phyloP scores from a whole-genome alignment of 2,329 filamentous ascomycete genomes.

The Ceratocystis colombiana region DNA sequence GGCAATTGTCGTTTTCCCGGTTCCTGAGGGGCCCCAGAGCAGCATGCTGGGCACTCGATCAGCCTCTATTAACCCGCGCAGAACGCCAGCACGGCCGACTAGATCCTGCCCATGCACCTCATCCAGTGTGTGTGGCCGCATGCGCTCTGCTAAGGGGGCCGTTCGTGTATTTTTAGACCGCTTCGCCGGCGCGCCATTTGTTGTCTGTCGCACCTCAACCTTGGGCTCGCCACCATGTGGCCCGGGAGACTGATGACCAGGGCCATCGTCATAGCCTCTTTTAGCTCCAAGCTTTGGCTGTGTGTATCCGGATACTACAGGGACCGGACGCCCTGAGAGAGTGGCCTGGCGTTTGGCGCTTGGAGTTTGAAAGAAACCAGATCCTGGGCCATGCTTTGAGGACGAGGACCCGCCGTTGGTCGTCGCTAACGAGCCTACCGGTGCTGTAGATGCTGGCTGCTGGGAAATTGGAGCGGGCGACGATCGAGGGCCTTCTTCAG shows the following conservation, averaged over 20 bases:
- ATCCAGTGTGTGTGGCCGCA: slow-evolving; percentile 75
- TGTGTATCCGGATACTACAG: background rate
- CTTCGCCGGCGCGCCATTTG: slow-evolving; percentile 37
- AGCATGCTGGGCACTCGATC: slow-evolving; percentile 90
- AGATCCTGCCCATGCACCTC: slow-evolving; percentile 87
- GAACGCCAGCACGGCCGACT: slow-evolving; percentile 71
- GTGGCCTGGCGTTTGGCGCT: slow-evolving; percentile 45
- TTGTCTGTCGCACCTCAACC: background rate
- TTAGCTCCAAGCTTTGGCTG: slow-evolving; percentile 32
- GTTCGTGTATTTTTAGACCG: slow-evolving; percentile 59
- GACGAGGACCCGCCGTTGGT: background rate
- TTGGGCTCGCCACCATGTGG: background rate
- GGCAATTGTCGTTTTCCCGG: slow-evolving; percentile 85
- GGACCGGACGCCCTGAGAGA: slow-evolving; percentile 23
- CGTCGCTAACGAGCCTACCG: background rate
- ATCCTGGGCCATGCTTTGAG: slow-evolving; percentile 36
- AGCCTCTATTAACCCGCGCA: slow-evolving; percentile 75
- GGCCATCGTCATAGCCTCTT: slow-evolving; percentile 46
- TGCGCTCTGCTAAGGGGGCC: slow-evolving; percentile 83
- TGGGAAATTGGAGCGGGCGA: slow-evolving; percentile 19
- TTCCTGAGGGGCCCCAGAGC: slow-evolving; percentile 74
- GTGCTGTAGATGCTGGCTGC: slow-evolving; percentile 25
- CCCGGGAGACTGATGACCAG: slow-evolving; percentile 31
- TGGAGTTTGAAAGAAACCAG: slow-evolving; percentile 53
- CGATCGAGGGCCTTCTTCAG: background rate